Evolutionary conservation across 2,329 filamentous ascomycete species (phyloP).

Genomic region (Massarina eburnea): DNA sequence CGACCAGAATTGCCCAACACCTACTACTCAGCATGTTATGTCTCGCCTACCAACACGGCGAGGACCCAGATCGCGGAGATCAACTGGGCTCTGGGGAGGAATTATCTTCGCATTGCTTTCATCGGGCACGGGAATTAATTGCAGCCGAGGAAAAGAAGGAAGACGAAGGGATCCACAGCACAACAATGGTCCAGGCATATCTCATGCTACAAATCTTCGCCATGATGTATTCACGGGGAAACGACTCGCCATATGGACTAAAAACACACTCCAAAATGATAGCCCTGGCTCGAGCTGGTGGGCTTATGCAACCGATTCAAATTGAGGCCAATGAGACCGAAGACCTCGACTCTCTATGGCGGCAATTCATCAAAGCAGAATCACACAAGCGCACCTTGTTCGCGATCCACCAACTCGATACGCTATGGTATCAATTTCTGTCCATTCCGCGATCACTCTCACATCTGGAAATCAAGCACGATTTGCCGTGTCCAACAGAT

Average conservation of each 20-base stretch:
- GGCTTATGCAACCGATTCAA: conserved; percentile 17
- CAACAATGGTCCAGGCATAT: not conserved
- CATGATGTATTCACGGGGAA: conserved; percentile 20
- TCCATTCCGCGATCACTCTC: conserved; percentile 26
- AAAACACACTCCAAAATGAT: conserved; percentile 25
- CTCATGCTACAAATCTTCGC: not conserved
- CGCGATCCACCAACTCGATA: conserved; percentile 22
- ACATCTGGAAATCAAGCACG: conserved; percentile 25
- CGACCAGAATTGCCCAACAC: conserved; percentile 3
- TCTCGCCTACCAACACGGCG: conserved; percentile 21
- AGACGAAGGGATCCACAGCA: conserved; percentile 1
- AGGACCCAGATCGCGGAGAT: conserved; percentile 14
- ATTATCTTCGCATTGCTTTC: conserved; percentile 15
- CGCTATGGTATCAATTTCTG: conserved; percentile 25
- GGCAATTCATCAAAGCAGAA: conserved; percentile 14
- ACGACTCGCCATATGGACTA: conserved; percentile 19
- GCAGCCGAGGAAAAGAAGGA: conserved; percentile 10
- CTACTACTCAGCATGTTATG: conserved; percentile 18
- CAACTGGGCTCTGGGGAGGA: conserved; percentile 11
- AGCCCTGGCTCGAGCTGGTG: conserved; percentile 16
- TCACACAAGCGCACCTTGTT: conserved; percentile 19
- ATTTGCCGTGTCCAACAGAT: conserved; percentile 20
- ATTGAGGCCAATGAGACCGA: conserved; percentile 9
- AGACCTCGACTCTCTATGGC: conserved; percentile 19
- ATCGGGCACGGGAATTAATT: conserved; percentile 16